A percentile compares a stretch with the other conserved stretches of the same genome.
phyloP scores from a whole-genome alignment of 169 alveolate genomes.

The Toxoplasma gondii region DNA sequence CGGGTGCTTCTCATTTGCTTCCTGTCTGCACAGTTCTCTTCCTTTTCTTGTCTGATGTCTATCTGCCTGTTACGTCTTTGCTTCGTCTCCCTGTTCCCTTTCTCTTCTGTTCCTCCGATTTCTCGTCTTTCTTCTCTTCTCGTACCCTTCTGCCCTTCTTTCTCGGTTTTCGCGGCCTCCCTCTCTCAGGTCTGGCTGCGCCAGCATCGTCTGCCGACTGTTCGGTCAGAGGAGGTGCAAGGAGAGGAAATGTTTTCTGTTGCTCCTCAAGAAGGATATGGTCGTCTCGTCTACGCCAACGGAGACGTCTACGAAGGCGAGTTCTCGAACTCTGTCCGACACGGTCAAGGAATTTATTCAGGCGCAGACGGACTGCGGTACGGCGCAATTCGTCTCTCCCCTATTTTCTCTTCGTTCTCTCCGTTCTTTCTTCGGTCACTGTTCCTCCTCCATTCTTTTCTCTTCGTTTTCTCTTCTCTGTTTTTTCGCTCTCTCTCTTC shows the following conservation, averaged over 20 bases:
- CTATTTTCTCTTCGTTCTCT: not conserved
- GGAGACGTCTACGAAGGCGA: conserved; percentile 68
- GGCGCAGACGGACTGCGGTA: conserved; percentile 62
- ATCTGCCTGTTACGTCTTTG: not conserved
- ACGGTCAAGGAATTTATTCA: conserved; percentile 69
- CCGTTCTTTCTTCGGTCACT: not conserved
- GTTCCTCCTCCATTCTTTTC: not conserved
- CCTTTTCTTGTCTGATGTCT: too few relatives aligned
- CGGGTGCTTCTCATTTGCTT: too few relatives aligned
- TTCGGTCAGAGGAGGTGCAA: not conserved
- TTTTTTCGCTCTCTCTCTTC: not conserved
- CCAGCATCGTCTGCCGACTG: conserved; percentile 63
- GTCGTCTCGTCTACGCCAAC: conserved; percentile 48
- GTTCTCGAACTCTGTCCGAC: conserved; percentile 52
- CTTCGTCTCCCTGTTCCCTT: not conserved
- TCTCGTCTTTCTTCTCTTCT: not conserved
- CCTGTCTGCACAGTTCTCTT: too few relatives aligned
- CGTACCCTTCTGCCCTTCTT: not conserved
- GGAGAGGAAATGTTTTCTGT: not conserved
- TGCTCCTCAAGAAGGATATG: conserved; percentile 58
- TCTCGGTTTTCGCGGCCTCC: not conserved
- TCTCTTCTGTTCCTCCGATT: not conserved
- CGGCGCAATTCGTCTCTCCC: not conserved
- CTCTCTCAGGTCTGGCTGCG: conserved; percentile 59
- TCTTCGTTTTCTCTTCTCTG: not conserved